Percentiles rank a stretch among this genome's conserved stretches.
phyloP scores from a whole-genome alignment of 169 alveolate genomes.

The Eimeria acervulina region DNA sequence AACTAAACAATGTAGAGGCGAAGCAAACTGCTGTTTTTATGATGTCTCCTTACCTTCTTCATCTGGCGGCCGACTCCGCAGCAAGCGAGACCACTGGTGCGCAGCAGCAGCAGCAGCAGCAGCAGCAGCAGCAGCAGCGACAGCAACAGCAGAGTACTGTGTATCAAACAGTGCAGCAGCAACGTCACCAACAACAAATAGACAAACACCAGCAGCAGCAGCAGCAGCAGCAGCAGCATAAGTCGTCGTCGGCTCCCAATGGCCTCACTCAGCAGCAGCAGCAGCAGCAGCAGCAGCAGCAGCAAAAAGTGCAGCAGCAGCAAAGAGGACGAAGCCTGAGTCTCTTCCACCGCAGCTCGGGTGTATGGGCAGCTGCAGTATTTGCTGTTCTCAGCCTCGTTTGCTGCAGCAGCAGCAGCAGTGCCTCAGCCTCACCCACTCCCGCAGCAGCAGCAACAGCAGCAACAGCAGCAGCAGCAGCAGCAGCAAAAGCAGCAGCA shows the following conservation, averaged over 20 bases:
- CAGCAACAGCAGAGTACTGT: not conserved
- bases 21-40: no score
- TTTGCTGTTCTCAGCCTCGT: no score
- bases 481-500: no score
- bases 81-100: conserved; percentile 3
- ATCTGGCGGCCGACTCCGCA: not conserved
- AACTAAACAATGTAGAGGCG: not conserved
- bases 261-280: not conserved
- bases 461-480: no score
- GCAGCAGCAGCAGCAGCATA: not conserved
- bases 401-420: no score
- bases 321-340: not conserved
- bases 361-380: no score
- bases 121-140: not conserved
- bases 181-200: not conserved
- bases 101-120: not conserved
- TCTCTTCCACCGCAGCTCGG: no score
- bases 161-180: not conserved
- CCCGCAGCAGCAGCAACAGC: no score
- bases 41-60: not conserved
- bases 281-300: not conserved
- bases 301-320: not conserved
- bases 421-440: no score
- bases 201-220: not conserved
- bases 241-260: not conserved